These are phyloP conservation scores for Aspergillus luchuensis DNA, from an alignment of 2,329 filamentous ascomycete species.

Conservation along the genomic window DNA sequence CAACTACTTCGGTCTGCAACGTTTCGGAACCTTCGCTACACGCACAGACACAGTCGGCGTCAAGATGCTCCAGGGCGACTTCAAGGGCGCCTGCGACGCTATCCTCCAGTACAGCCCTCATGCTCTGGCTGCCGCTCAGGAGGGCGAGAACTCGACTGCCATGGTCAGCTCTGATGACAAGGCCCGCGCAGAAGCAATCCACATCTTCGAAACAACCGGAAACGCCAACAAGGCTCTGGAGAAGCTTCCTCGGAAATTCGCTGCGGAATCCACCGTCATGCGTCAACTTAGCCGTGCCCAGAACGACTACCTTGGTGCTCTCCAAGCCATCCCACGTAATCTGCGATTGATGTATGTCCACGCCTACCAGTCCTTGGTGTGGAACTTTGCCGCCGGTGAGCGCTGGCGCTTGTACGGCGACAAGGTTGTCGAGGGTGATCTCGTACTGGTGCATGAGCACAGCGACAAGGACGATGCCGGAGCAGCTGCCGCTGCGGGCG, in stretches of 20 bases:
- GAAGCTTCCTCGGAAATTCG: slow-evolving; percentile 76
- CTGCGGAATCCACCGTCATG: slow-evolving; percentile 77
- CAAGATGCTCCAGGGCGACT: slow-evolving; percentile 79
- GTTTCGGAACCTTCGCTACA: slow-evolving; percentile 85
- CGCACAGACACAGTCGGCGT: slow-evolving; percentile 84
- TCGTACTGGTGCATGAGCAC: slow-evolving; percentile 69
- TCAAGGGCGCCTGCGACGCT: slow-evolving; percentile 74
- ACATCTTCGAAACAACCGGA: slow-evolving; percentile 67
- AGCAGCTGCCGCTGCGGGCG: slow-evolving; percentile 30
- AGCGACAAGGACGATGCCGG: slow-evolving; percentile 47
- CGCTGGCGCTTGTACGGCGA: slow-evolving; percentile 76
- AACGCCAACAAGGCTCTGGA: slow-evolving; percentile 63
- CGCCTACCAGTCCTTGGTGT: slow-evolving; percentile 91
- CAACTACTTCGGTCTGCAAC: slow-evolving; percentile 97
- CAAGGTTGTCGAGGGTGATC: slow-evolving; percentile 78
- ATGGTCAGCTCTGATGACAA: slow-evolving; percentile 73
- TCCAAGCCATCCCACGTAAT: slow-evolving; percentile 77
- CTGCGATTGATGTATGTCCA: slow-evolving; percentile 94
- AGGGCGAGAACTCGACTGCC: slow-evolving; percentile 44
- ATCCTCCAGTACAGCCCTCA: slow-evolving; percentile 73
- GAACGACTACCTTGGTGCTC: slow-evolving; percentile 76
- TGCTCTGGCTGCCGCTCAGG: slow-evolving; percentile 59
- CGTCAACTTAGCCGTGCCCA: slow-evolving; percentile 64
- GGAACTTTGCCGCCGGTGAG: slow-evolving; percentile 82
- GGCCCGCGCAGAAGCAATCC: slow-evolving; percentile 74